These are phyloP conservation scores for Bondarzewia mesenterica DNA, from an alignment of 1,284 basidiomycete genomes.

Conservation along the genomic window DNA sequence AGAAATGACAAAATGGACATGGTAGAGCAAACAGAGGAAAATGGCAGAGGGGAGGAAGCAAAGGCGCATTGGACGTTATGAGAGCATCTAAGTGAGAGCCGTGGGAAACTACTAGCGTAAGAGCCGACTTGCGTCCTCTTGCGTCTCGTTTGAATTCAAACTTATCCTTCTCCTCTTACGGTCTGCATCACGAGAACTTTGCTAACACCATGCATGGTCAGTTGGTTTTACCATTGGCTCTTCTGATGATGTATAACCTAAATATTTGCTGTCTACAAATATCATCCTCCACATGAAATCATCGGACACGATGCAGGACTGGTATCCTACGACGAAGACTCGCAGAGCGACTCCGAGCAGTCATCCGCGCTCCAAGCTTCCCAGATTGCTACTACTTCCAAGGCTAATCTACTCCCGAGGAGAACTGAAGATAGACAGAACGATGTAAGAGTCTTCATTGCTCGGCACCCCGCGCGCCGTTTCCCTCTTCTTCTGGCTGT, in stretches of 20 bases:
- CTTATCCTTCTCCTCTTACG: too few relatives aligned
- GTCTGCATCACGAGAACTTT: too few relatives aligned
- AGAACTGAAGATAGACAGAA: conserved; percentile 17
- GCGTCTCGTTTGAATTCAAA: too few relatives aligned
- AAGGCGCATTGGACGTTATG: background rate
- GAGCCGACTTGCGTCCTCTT: too few relatives aligned
- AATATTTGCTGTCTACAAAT: too few relatives aligned
- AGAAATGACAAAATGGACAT: background rate
- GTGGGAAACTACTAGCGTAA: too few relatives aligned
- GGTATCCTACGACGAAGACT: conserved; percentile 58
- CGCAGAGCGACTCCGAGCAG: conserved; percentile 48
- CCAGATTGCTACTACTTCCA: conserved; percentile 4
- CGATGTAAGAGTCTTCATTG: conserved; percentile 55
- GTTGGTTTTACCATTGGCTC: too few relatives aligned
- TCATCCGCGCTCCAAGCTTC: conserved; percentile 19
- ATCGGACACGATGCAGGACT: conserved; percentile 49
- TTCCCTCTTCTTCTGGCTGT: conserved; percentile 71
- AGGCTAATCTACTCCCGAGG: conserved; percentile 5
- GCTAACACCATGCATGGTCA: too few relatives aligned
- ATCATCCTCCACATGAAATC: too few relatives aligned
- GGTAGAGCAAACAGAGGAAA: background rate
- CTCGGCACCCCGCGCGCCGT: conserved; percentile 30
- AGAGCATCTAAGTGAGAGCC: background rate
- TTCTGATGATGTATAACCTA: too few relatives aligned
- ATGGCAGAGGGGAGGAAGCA: background rate